Evolutionary conservation across 805 yeast species (phyloP).

Genomic region (Barnettozyma californica): DNA sequence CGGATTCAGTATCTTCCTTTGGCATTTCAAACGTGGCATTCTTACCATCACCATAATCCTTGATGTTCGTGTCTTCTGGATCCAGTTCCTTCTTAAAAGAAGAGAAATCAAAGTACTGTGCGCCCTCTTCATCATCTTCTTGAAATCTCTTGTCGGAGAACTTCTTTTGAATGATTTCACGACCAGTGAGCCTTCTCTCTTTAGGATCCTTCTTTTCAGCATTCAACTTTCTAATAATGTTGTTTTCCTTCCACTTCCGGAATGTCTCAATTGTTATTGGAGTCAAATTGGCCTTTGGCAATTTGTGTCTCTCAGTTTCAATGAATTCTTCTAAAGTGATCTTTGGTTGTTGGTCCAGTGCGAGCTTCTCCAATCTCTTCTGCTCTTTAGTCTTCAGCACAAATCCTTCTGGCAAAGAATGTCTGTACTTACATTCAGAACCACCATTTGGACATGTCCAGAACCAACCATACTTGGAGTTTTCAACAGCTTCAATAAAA

Average conservation of each 20-base stretch:
- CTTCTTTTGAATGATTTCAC: constrained; percentile 59
- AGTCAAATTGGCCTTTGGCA: constrained; percentile 68
- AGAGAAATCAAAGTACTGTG: constrained; percentile 36
- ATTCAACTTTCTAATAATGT: constrained; percentile 50
- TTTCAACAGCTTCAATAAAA: constrained; percentile 95
- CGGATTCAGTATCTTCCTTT: constrained; percentile 23
- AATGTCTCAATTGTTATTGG: constrained; percentile 85
- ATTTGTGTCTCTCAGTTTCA: constrained; percentile 83
- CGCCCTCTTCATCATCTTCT: constrained; percentile 7
- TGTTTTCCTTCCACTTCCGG: constrained; percentile 74
- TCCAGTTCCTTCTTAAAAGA: constrained; percentile 27
- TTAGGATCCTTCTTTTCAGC: constrained; percentile 31
- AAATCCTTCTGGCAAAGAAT: constrained; percentile 94
- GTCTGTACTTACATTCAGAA: constrained; percentile 87
- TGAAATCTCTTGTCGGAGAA: constrained; percentile 32
- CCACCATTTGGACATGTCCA: constrained; percentile 98
- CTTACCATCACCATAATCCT: constrained; percentile 13
- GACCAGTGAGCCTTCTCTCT: constrained; percentile 52
- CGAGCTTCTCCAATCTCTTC: constrained; percentile 80
- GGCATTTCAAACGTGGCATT: constrained; percentile 28
- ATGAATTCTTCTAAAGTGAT: constrained; percentile 93
- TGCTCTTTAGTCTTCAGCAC: constrained; percentile 96
- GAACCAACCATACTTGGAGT: constrained; percentile 98
- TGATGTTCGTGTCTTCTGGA: constrained; percentile 18
- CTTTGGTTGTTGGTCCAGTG: constrained; percentile 78